These are phyloP conservation scores for Yarrowia sp. DNA, from an alignment of 805 yeast species.

Conservation along the genomic window DNA sequence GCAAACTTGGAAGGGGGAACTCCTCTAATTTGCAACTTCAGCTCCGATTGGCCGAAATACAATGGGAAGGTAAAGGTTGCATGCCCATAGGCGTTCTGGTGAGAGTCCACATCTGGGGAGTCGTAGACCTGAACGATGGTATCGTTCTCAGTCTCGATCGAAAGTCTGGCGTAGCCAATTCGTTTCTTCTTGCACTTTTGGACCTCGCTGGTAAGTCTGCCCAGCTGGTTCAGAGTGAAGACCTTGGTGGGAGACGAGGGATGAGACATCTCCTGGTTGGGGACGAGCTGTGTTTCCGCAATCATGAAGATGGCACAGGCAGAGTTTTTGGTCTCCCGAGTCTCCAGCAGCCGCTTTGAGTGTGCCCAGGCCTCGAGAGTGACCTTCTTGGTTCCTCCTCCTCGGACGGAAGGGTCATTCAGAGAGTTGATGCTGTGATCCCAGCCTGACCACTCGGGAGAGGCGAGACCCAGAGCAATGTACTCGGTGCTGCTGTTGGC, in stretches of 20 bases:
- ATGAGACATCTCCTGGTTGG: slow-evolving; percentile 16
- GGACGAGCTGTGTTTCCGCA: not conserved
- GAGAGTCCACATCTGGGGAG: slow-evolving; percentile 12
- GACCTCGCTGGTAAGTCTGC: not conserved
- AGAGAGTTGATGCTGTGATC: slow-evolving; percentile 9
- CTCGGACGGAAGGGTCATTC: slow-evolving; percentile 1
- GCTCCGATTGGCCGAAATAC: slow-evolving; percentile 4
- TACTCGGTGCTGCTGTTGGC: not conserved
- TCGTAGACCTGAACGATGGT: slow-evolving; percentile 11
- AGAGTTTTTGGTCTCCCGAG: not conserved
- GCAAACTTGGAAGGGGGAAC: not conserved
- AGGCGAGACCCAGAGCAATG: slow-evolving; percentile 3
- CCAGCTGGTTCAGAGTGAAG: not conserved
- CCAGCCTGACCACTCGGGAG: slow-evolving; percentile 17
- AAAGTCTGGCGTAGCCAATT: not conserved
- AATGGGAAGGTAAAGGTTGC: slow-evolving; percentile 7
- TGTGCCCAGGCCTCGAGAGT: slow-evolving; percentile 14
- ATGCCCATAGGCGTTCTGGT: slow-evolving; percentile 12
- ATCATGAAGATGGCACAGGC: slow-evolving; percentile 18
- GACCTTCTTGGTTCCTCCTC: slow-evolving; percentile 16
- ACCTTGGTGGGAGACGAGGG: slow-evolving; percentile 13
- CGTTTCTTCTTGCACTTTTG: slow-evolving; percentile 5
- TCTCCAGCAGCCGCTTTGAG: not conserved
- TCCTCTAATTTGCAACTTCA: not conserved
- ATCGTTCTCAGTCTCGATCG: not conserved